These are phyloP conservation scores for Taphrina flavorubra DNA, from an alignment of 1,139 yeast species.

Conservation along the genomic window DNA sequence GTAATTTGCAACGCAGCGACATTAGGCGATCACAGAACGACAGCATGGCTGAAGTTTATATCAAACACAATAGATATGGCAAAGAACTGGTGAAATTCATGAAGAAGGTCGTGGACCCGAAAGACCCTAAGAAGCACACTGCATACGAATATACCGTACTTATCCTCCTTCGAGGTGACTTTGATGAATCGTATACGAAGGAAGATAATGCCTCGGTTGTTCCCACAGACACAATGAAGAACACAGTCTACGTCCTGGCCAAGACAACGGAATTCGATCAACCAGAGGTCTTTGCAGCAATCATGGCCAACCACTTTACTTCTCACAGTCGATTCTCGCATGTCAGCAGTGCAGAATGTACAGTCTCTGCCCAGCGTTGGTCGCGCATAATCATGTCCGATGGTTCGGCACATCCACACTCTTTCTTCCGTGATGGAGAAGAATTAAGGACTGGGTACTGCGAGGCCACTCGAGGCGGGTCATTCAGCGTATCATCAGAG, in stretches of 20 bases:
- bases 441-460: constrained; percentile 71
- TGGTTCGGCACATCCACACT: constrained; percentile 79
- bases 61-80: constrained; percentile 55
- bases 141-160: constrained; percentile 83
- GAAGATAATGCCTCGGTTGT: constrained; percentile 89
- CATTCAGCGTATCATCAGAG: constrained; percentile 67
- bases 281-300: constrained; percentile 86
- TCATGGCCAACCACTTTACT: constrained; percentile 79
- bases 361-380: constrained; percentile 78
- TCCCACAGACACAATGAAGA: constrained; percentile 93
- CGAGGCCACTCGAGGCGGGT: constrained; percentile 58
- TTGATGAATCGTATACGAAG: constrained; percentile 78
- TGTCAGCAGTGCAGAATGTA: constrained; percentile 71
- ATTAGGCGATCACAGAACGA: background rate
- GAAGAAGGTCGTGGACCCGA: constrained; percentile 78
- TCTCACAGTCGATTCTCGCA: constrained; percentile 65
- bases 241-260: constrained; percentile 71
- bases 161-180: constrained; percentile 74
- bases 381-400: constrained; percentile 67
- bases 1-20: too few relatives aligned
- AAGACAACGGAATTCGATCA: constrained; percentile 78
- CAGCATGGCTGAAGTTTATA: constrained; percentile 39
- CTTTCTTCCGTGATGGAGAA: constrained; percentile 82
- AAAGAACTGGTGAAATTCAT: constrained; percentile 89
- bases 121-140: constrained; percentile 73